Evolutionary conservation across 208 protist species (phyloP).

Genomic region (Balamuthia mandrillaris): DNA sequence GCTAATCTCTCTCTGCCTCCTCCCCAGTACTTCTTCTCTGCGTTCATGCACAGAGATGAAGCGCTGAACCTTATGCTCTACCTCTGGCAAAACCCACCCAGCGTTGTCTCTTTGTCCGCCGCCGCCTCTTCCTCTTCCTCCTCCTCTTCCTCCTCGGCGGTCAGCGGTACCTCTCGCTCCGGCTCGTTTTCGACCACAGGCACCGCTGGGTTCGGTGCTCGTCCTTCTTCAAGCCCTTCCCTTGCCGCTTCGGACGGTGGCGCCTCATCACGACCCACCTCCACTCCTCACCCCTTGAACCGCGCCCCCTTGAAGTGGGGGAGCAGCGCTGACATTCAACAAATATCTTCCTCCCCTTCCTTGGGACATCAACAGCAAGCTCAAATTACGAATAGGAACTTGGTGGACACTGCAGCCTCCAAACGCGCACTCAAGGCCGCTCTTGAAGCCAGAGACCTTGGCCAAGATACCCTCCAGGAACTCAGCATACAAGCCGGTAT

Average conservation of each 20-base stretch:
- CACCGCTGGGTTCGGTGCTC: too few relatives aligned
- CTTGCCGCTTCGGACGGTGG: too few relatives aligned
- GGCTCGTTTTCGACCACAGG: not conserved
- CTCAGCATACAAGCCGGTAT: not conserved
- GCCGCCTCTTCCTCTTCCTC: not conserved
- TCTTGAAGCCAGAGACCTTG: not conserved
- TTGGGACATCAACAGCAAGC: too few relatives aligned
- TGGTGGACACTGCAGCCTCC: not conserved
- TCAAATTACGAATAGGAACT: too few relatives aligned
- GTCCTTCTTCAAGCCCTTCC: too few relatives aligned
- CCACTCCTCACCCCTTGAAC: too few relatives aligned
- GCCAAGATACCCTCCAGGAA: not conserved
- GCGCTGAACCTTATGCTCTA: not conserved
- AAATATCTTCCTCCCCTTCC: too few relatives aligned
- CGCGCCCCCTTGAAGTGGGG: too few relatives aligned
- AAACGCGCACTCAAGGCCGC: not conserved
- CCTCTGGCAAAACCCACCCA: conserved; percentile 14
- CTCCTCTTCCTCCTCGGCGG: not conserved
- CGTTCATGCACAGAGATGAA: conserved; percentile 12
- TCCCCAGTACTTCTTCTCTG: conserved; percentile 1
- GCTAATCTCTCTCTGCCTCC: too few relatives aligned
- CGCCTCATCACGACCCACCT: too few relatives aligned
- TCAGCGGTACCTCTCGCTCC: not conserved
- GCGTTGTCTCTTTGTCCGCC: not conserved
- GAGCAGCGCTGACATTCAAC: too few relatives aligned